Evolutionary conservation across 2,329 filamentous ascomycete species (phyloP).

Genomic region (Lasiodiplodia hormozganensis): DNA sequence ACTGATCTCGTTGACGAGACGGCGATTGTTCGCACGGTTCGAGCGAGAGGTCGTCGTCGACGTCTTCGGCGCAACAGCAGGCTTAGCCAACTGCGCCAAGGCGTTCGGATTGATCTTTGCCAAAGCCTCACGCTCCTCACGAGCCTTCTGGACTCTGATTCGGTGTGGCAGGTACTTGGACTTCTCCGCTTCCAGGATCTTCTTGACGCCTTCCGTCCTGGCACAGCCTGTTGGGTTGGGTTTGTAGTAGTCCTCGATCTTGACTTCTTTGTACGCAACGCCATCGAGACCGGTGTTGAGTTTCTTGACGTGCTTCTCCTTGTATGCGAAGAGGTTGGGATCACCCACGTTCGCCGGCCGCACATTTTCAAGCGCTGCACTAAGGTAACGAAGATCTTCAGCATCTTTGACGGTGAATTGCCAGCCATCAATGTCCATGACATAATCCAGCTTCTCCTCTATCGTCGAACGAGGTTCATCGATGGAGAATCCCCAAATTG

Average conservation of each 20-base stretch:
- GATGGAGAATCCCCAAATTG: slow-evolving; percentile 63
- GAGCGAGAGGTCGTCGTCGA: slow-evolving; percentile 90
- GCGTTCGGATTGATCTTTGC: slow-evolving; percentile 65
- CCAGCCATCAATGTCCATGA: slow-evolving; percentile 75
- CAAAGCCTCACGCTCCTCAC: slow-evolving; percentile 87
- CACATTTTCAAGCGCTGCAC: slow-evolving; percentile 57
- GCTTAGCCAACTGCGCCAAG: slow-evolving; percentile 72
- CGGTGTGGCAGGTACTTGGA: slow-evolving; percentile 98
- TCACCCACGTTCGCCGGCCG: slow-evolving; percentile 61
- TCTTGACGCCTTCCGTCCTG: slow-evolving; percentile 90
- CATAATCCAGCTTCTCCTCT: slow-evolving; percentile 67
- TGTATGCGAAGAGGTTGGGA: slow-evolving; percentile 71
- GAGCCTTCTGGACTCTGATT: slow-evolving; percentile 90
- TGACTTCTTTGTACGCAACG: slow-evolving; percentile 58
- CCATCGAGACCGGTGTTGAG: slow-evolving; percentile 66
- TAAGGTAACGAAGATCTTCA: slow-evolving; percentile 67
- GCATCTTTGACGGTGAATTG: slow-evolving; percentile 73
- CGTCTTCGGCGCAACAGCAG: slow-evolving; percentile 71
- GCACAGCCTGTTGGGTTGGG: slow-evolving; percentile 85
- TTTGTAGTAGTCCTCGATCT: slow-evolving; percentile 77
- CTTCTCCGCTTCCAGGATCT: slow-evolving; percentile 96
- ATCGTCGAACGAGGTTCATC: slow-evolving; percentile 68
- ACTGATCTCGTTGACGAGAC: slow-evolving; percentile 92
- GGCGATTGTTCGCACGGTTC: slow-evolving; percentile 94
- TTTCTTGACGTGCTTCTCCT: slow-evolving; percentile 74